These are phyloP conservation scores for Hyparrhenia diplandra DNA, from an alignment of 176 grass and related monocot species.

Conservation along the genomic window DNA sequence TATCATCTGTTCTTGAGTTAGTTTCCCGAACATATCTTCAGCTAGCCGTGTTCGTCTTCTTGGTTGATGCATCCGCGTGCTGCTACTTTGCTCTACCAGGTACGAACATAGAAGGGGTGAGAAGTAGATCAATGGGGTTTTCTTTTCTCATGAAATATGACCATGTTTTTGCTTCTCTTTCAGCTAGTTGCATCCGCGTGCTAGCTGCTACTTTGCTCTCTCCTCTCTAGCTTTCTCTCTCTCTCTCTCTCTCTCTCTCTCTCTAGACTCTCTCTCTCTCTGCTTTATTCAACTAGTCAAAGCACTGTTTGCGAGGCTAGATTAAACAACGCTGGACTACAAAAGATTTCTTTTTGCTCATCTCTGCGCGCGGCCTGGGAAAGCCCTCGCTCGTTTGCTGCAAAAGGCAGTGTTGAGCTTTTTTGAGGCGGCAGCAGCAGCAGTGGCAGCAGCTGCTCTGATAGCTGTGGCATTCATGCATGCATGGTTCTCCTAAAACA, in stretches of 20 bases:
- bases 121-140: constrained; percentile 13
- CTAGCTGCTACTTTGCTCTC: constrained; percentile 1
- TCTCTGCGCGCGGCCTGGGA: constrained; percentile 14
- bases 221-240: neutral
- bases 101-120: neutral
- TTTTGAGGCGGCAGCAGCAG: constrained; percentile 38
- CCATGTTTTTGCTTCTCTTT: constrained; percentile 5
- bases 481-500: constrained; percentile 21
- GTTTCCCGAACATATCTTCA: neutral
- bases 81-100: too few relatives aligned
- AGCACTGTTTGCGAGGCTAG: constrained; percentile 61
- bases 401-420: constrained; percentile 28
- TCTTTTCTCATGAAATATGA: constrained; percentile 58
- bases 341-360: constrained; percentile 51
- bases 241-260: neutral
- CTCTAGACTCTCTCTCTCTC: too few relatives aligned
- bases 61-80: too few relatives aligned
- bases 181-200: neutral
- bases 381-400: constrained; percentile 25
- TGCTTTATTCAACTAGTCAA: constrained; percentile 26
- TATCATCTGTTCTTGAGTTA: too few relatives aligned
- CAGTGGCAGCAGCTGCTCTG: constrained; percentile 29
- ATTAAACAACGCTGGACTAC: constrained; percentile 52
- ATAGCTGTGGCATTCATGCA: constrained; percentile 33
- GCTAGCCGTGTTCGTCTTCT: neutral